A percentile compares a stretch with the other conserved stretches of the same genome.
These are phyloP conservation scores for Nicotiana knightiana DNA, from an alignment of 257 asterid genomes.

Conservation along the genomic window DNA sequence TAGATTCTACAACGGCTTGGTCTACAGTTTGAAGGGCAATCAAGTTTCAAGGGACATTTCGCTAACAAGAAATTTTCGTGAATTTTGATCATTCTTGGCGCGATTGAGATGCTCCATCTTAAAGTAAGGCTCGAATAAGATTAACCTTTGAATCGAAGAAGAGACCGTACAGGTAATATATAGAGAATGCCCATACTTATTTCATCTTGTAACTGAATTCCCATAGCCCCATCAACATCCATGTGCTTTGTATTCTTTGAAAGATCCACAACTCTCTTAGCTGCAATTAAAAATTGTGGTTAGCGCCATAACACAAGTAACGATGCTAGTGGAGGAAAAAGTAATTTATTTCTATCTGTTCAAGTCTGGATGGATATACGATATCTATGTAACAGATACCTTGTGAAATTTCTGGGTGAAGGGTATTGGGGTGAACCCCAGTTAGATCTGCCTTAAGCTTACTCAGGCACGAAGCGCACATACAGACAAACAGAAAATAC, in stretches of 20 bases:
- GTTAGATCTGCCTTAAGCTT: too few relatives aligned
- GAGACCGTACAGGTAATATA: constrained; percentile 9
- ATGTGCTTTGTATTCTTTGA: neutral
- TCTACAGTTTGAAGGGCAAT: neutral
- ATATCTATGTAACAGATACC: too few relatives aligned
- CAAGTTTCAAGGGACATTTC: neutral
- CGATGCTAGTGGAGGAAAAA: too few relatives aligned
- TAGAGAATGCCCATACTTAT: constrained; percentile 12
- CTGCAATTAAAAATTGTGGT: neutral
- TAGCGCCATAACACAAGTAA: too few relatives aligned
- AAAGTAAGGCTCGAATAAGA: constrained; percentile 13
- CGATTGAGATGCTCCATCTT: constrained; percentile 9
- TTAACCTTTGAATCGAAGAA: constrained; percentile 11
- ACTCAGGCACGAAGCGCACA: too few relatives aligned
- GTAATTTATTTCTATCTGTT: too few relatives aligned
- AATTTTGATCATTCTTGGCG: neutral
- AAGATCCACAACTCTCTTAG: neutral
- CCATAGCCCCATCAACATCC: neutral
- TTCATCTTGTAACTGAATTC: neutral
- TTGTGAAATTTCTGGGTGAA: too few relatives aligned
- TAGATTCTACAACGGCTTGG: neutral
- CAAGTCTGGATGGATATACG: too few relatives aligned
- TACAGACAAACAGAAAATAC: too few relatives aligned
- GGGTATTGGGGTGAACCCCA: too few relatives aligned
- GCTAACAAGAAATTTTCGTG: neutral